Percentiles rank a stretch among this genome's conserved stretches.
Conservation (phyloP, 805 yeast species). For the Pichia insulana region DNA sequence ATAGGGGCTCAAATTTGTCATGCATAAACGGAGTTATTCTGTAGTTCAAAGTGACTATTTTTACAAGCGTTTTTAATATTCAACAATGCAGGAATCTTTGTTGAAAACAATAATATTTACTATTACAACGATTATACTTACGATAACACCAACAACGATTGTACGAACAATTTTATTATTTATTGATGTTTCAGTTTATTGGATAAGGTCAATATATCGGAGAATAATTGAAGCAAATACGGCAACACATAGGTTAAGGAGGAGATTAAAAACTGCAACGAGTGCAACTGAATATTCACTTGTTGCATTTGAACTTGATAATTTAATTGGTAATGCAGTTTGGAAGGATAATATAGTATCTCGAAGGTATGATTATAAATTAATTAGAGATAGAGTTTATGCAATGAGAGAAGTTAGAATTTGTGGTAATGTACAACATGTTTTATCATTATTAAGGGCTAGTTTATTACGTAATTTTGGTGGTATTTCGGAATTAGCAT, state of each 20-base stretch:
- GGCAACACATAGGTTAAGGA: slow-evolving; percentile 9
- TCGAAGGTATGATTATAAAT: slow-evolving; percentile 70
- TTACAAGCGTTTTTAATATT: no score
- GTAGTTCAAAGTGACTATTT: no score
- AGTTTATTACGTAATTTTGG: slow-evolving; percentile 88
- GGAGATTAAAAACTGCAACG: slow-evolving; percentile 1
- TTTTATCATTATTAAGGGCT: slow-evolving; percentile 65
- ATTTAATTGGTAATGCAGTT: slow-evolving; percentile 42
- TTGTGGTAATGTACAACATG: slow-evolving; percentile 44
- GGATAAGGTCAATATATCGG: slow-evolving; percentile 30
- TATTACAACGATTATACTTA: slow-evolving; percentile 5
- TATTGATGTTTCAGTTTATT: slow-evolving; percentile 34
- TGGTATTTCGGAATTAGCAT: slow-evolving; percentile 69
- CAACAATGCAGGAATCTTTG: neutral
- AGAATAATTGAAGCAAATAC: slow-evolving; percentile 6
- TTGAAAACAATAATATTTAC: slow-evolving; percentile 8
- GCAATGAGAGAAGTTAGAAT: slow-evolving; percentile 53
- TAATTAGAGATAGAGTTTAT: slow-evolving; percentile 68
- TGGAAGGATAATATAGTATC: slow-evolving; percentile 84
- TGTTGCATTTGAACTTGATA: slow-evolving; percentile 41
- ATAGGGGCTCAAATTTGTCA: no score
- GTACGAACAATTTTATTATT: slow-evolving; percentile 31
- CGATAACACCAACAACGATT: slow-evolving; percentile 14
- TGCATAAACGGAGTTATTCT: no score
- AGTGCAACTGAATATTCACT: slow-evolving; percentile 63